Percentiles rank a stretch among this genome's conserved stretches.
Evolutionary conservation across 2,329 filamentous ascomycete genomes (phyloP).

Genomic region (Botrytis byssoidea): DNA sequence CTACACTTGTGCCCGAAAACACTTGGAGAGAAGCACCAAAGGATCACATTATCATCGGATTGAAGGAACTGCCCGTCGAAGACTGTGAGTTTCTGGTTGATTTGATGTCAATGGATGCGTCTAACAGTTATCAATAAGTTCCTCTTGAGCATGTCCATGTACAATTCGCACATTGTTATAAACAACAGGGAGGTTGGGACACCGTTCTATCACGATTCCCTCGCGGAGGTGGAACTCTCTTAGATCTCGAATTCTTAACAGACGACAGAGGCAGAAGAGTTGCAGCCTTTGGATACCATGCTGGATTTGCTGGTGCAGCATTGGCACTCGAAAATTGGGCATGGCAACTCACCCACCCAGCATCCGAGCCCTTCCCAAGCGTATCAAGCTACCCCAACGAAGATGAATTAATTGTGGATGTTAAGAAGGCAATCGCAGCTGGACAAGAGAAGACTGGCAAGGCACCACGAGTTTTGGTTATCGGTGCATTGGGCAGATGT

Average conservation of each 20-base stretch:
- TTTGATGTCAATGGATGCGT: conserved; percentile 1
- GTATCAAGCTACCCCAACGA: conserved; percentile 73
- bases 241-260: conserved; percentile 84
- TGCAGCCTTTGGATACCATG: conserved; percentile 62
- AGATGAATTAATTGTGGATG: conserved; percentile 66
- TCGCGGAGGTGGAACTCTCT: conserved; percentile 70
- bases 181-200: conserved; percentile 76
- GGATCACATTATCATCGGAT: conserved; percentile 69
- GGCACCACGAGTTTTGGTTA: conserved; percentile 74
- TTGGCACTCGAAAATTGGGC: conserved; percentile 79
- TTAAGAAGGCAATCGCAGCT: conserved; percentile 67
- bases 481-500: conserved; percentile 81
- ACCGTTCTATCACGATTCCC: conserved; percentile 77
- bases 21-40: conserved; percentile 66
- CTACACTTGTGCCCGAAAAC: conserved; percentile 62
- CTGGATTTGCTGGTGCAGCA: conserved; percentile 71
- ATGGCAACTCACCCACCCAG: conserved; percentile 72
- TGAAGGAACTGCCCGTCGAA: conserved; percentile 76
- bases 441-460: conserved; percentile 66
- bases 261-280: conserved; percentile 70
- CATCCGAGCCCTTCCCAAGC: conserved; percentile 62
- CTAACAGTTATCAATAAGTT: conserved; percentile 39
- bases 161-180: conserved; percentile 73
- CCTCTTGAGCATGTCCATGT: conserved; percentile 72
- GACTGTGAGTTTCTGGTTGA: conserved; percentile 47